Percentiles rank a stretch among this genome's conserved stretches.
phyloP scores from a whole-genome alignment of 352 stramenopile genomes.

The Pythium phragmitis region DNA sequence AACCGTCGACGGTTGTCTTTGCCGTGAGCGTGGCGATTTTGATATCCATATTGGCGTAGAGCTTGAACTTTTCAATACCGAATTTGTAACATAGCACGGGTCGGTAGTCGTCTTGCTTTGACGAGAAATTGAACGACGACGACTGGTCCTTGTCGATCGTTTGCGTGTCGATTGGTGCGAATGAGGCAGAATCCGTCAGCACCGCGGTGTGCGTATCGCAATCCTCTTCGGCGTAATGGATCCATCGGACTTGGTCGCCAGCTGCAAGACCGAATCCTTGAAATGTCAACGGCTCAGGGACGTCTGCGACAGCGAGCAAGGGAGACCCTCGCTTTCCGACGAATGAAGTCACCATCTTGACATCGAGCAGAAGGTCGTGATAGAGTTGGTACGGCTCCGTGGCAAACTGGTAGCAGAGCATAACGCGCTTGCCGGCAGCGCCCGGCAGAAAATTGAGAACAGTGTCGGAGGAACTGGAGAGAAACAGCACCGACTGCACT shows the following conservation, averaged over 20 bases:
- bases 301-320: constrained; percentile 49
- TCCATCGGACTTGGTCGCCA: constrained; percentile 59
- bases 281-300: constrained; percentile 60
- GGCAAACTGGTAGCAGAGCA: constrained; percentile 62
- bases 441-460: constrained; percentile 40
- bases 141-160: constrained; percentile 31
- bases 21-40: constrained; percentile 47
- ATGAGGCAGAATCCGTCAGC: constrained; percentile 31
- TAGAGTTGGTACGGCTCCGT: constrained; percentile 65
- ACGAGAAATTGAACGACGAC: constrained; percentile 51
- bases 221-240: constrained; percentile 43
- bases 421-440: constrained; percentile 36
- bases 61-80: constrained; percentile 49
- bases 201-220: constrained; percentile 51
- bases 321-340: constrained; percentile 42
- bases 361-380: constrained; percentile 33
- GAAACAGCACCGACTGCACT: constrained; percentile 38
- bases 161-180: constrained; percentile 38
- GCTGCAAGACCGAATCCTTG: constrained; percentile 40
- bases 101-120: constrained; percentile 44
- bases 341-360: constrained; percentile 59
- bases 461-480: constrained; percentile 24
- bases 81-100: constrained; percentile 71
- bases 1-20: constrained; percentile 37
- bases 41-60: constrained; percentile 49